phyloP scores from a whole-genome alignment of 2,329 filamentous ascomycete species.

The Ceratocystis diversiconidia region DNA sequence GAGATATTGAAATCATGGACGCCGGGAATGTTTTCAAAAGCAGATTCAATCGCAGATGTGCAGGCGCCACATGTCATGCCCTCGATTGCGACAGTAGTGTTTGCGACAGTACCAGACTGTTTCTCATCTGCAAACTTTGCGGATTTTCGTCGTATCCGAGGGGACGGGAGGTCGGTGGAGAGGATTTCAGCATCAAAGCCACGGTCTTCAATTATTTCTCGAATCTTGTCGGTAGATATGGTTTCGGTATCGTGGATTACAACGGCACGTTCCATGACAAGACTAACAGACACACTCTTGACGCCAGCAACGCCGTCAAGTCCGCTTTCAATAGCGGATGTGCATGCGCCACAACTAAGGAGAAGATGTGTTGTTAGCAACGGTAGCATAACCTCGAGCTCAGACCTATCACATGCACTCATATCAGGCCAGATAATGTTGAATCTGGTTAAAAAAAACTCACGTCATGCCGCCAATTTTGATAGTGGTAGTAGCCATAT shows the following conservation, averaged over 20 bases:
- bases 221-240: conserved; percentile 60
- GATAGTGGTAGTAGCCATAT: conserved; percentile 77
- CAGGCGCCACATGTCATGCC: conserved; percentile 90
- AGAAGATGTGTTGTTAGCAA: background rate
- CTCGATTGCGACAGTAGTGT: conserved; percentile 63
- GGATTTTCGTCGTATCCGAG: conserved; percentile 28
- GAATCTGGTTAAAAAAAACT: conserved; percentile 25
- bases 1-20: conserved; percentile 70
- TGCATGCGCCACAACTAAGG: conserved; percentile 66
- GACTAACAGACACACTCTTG: conserved; percentile 74
- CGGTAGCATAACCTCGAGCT: background rate
- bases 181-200: conserved; percentile 86
- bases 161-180: conserved; percentile 58
- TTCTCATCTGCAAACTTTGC: conserved; percentile 14
- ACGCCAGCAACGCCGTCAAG: conserved; percentile 73
- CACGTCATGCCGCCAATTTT: conserved; percentile 78
- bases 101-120: conserved; percentile 29
- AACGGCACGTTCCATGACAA: conserved; percentile 93
- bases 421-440: background rate
- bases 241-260: conserved; percentile 70
- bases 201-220: conserved; percentile 77
- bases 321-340: conserved; percentile 83
- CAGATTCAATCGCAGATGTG: conserved; percentile 70
- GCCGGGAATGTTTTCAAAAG: conserved; percentile 59
- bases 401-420: background rate